A percentile compares a stretch with the other conserved stretches of the same genome.
These are phyloP conservation scores for Corynascus novoguineensis DNA, from an alignment of 495 filamentous ascomycete genomes.

Conservation along the genomic window DNA sequence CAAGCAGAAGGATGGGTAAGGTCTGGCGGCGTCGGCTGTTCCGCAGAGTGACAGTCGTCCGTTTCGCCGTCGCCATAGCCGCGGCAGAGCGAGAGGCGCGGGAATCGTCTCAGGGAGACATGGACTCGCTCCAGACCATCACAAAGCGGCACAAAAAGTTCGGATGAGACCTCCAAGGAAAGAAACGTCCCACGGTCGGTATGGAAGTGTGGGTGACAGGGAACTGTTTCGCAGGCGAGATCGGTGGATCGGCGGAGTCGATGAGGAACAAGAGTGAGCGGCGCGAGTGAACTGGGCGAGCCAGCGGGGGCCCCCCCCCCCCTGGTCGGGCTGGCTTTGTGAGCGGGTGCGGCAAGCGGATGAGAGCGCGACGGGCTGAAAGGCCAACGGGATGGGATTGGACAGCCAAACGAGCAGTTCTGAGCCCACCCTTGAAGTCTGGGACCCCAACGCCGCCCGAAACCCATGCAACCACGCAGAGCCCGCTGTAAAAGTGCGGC, in stretches of 20 bases:
- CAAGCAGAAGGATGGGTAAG: slow-evolving; percentile 13
- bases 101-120: slow-evolving; percentile 17
- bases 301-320: neutral
- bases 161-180: neutral
- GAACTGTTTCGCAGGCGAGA: neutral
- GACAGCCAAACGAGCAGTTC: neutral
- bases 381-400: neutral
- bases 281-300: neutral
- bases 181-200: neutral
- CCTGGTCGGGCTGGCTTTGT: neutral
- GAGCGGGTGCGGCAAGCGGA: neutral
- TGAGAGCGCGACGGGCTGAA: slow-evolving; percentile 7
- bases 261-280: neutral
- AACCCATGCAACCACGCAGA: neutral
- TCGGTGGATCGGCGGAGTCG: neutral
- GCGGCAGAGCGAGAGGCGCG: slow-evolving; percentile 20
- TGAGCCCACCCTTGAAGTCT: neutral
- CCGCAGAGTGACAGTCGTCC: slow-evolving; percentile 10
- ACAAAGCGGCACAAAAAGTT: neutral
- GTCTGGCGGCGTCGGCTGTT: slow-evolving; percentile 13
- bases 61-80: slow-evolving; percentile 28
- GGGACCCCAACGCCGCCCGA: neutral
- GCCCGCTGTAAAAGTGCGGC: too few relatives aligned
- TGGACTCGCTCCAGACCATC: slow-evolving; percentile 8
- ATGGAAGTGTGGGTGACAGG: neutral